Conservation (phyloP, 2,329 filamentous ascomycete species). For the Aspergillus uvarum region DNA sequence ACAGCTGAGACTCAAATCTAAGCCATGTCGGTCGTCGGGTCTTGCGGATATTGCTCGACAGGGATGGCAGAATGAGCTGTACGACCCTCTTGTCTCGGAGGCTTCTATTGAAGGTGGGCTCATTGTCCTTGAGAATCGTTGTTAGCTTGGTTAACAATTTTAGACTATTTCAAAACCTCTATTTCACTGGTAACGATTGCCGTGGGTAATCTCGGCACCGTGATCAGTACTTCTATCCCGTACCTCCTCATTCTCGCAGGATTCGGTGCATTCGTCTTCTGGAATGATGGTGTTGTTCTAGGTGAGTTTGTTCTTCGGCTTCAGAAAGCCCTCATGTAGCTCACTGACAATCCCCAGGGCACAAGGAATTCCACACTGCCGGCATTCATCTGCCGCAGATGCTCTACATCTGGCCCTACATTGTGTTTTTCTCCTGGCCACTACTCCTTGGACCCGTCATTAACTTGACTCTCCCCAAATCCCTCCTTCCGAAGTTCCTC, state of each 20-base stretch:
- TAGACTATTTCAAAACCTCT: constrained; percentile 52
- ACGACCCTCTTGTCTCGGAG: constrained; percentile 51
- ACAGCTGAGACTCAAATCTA: constrained; percentile 31
- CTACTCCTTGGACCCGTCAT: constrained; percentile 62
- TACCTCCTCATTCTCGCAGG: constrained; percentile 62
- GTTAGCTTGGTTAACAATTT: constrained; percentile 24
- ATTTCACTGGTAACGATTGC: constrained; percentile 65
- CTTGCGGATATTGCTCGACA: constrained; percentile 30
- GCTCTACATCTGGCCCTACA: constrained; percentile 91
- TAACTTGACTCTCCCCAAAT: constrained; percentile 34
- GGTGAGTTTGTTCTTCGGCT: constrained; percentile 52
- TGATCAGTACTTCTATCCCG: constrained; percentile 46
- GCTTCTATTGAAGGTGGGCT: constrained; percentile 51
- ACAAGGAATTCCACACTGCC: constrained; percentile 91
- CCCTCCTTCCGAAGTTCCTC: constrained; percentile 34
- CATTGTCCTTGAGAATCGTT: background rate
- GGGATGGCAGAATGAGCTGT: constrained; percentile 44
- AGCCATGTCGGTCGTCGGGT: constrained; percentile 27
- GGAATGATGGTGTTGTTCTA: constrained; percentile 90
- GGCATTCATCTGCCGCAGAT: constrained; percentile 88
- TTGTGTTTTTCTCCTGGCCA: constrained; percentile 85
- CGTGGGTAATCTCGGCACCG: constrained; percentile 41
- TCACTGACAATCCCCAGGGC: constrained; percentile 55
- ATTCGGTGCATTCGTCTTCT: constrained; percentile 74
- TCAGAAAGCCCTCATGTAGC: background rate